These are phyloP conservation scores for Lunularia cruciata DNA, from an alignment of 225 moss, liverwort and hornwort species.

Conservation along the genomic window DNA sequence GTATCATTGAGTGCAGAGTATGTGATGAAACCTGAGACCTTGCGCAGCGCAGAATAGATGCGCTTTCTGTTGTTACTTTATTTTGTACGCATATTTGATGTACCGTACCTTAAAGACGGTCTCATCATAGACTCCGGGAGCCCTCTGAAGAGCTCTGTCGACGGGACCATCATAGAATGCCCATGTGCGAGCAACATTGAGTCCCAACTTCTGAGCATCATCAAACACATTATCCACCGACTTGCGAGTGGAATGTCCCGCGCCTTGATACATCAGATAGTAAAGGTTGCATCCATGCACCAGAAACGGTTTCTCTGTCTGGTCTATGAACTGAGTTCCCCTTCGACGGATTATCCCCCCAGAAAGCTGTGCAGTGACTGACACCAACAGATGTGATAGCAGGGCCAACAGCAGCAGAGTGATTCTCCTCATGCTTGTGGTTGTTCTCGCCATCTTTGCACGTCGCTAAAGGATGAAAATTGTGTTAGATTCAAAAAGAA, in stretches of 20 bases:
- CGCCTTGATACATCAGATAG: constrained; percentile 70
- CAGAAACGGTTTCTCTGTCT: constrained; percentile 35
- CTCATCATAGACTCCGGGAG: constrained; percentile 57
- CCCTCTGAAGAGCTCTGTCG: constrained; percentile 51
- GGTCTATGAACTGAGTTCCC: constrained; percentile 3
- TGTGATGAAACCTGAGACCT: no score
- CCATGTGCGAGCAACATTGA: constrained; percentile 68
- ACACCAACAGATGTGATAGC: neutral
- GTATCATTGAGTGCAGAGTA: no score
- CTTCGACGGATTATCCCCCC: constrained; percentile 17
- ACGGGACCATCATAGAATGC: constrained; percentile 63
- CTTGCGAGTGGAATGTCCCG: constrained; percentile 35
- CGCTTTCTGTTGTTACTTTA: no score
- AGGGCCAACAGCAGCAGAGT: neutral
- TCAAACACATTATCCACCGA: constrained; percentile 42
- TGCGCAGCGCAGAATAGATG: no score
- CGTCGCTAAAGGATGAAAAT: no score
- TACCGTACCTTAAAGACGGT: constrained; percentile 54
- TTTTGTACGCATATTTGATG: neutral
- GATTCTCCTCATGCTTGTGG: neutral
- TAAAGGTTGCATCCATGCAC: constrained; percentile 70
- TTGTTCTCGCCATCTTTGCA: constrained; percentile 4
- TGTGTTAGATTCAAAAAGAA: no score
- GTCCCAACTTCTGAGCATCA: constrained; percentile 54
- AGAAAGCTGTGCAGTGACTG: neutral